Base-by-base conservation (phyloP, 1,284 basidiomycete species). In the Pisolithus thermaeus region DNA sequence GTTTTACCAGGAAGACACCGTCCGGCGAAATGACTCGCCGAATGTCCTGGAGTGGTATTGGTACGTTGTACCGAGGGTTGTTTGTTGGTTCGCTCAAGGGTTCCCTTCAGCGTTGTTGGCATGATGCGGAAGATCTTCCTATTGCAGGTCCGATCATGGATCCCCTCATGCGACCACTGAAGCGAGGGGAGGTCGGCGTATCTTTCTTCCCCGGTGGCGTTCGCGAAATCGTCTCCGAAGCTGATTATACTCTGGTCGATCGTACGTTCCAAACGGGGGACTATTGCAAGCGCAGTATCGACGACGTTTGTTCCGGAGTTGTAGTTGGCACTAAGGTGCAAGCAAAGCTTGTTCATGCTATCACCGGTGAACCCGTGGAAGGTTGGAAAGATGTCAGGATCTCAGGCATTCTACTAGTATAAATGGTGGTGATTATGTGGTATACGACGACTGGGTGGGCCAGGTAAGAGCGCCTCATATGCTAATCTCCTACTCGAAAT, bases 371-470 rank as follows among this genome's bases (percentile, higher is more conserved):
- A 56, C 63, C 71, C 23, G 61, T 92, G 27, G 73, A 78, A 1
- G 81, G 77, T 5, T 91, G 86, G 84, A 80, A 81, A 57, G 76
- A 77, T 7, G 66, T 77, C 48, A 71, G 27, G 80, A 88, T 50
- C 65, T 94, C n/a, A 74, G 79, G 56, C 75, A 74, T 36, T 74
- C 77, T 23, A 68, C 72, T 25, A 79, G 84, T 25, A 77, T 84
- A 27, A 84, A 89, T 56, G 77, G 87, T 39, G 88, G 90, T 6
- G 91, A 95, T 67, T 90, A 86, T 71, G 89, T 95, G 49, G 73
- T 85, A 5, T 82, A 81, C 62, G 80, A 88, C 55, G 83, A 93
- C 64, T 97, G 94, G 94, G 74, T 97, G 60, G 93, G 93, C 48
- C 88, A 93, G 79, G 87, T 87, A 63, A 63, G 79, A 36, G 44